phyloP scores from a whole-genome alignment of 441 rosid genomes.

The Brassica balearica region DNA sequence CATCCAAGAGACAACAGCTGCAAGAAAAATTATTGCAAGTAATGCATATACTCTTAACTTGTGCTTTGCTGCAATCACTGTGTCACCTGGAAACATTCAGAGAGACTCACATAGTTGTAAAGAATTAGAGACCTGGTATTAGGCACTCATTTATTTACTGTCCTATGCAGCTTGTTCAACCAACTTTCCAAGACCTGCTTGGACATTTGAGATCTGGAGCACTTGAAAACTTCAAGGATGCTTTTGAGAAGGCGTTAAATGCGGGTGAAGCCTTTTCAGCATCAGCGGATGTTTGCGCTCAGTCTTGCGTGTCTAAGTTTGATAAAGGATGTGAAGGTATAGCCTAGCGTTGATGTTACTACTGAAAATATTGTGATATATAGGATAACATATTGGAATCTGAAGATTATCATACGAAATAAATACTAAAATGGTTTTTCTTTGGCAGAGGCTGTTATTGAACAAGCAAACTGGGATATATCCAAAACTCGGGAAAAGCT shows the following conservation, averaged over 20 bases:
- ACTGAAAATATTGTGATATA: conserved; percentile 9
- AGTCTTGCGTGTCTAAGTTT: conserved; percentile 58
- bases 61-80: conserved; percentile 12
- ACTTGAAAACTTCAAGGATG: conserved; percentile 66
- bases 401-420: conserved; percentile 20
- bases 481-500: conserved; percentile 78
- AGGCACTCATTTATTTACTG: conserved; percentile 38
- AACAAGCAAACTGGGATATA: conserved; percentile 88
- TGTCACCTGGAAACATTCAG: conserved; percentile 17
- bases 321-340: conserved; percentile 80
- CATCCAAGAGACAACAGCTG: conserved; percentile 81
- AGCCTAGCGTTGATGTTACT: conserved; percentile 15
- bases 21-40: conserved; percentile 92
- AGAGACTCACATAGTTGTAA: neutral
- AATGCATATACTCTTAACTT: conserved; percentile 42
- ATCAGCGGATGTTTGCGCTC: conserved; percentile 61
- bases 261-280: conserved; percentile 76
- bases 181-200: conserved; percentile 76
- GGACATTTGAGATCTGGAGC: conserved; percentile 77
- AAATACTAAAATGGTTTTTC: conserved; percentile 27
- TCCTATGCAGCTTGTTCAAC: conserved; percentile 77
- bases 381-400: conserved; percentile 21
- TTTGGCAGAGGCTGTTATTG: conserved; percentile 74
- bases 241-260: conserved; percentile 77
- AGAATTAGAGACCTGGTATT: neutral